phyloP scores from a whole-genome alignment of 2,329 filamentous ascomycete species.

The Plenodomus biglobosus region DNA sequence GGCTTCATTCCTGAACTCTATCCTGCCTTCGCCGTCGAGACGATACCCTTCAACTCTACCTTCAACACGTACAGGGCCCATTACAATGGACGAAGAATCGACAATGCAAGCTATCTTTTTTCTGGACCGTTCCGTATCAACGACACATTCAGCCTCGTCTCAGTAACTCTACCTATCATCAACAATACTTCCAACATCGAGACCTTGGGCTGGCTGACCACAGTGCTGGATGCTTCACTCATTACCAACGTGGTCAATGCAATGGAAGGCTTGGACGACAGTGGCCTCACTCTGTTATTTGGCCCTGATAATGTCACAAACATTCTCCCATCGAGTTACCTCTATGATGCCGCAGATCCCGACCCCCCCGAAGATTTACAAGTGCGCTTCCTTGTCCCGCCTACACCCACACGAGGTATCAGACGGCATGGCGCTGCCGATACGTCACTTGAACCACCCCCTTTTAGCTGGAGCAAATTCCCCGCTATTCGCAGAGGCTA shows the following conservation, averaged over 20 bases:
- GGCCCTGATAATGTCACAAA: conserved; percentile 70
- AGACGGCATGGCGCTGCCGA: conserved; percentile 34
- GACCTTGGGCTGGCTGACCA: conserved; percentile 80
- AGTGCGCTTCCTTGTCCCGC: conserved; percentile 40
- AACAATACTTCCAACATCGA: conserved; percentile 63
- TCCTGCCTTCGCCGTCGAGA: conserved; percentile 71
- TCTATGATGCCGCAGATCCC: conserved; percentile 27
- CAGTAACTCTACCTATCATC: conserved; percentile 77
- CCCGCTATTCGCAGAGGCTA: conserved; percentile 65
- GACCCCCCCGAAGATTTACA: conserved; percentile 25
- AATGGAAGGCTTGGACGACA: conserved; percentile 68
- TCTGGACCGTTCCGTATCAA: conserved; percentile 77
- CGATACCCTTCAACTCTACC: conserved; percentile 34
- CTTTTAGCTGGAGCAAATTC: conserved; percentile 64
- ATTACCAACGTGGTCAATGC: conserved; percentile 65
- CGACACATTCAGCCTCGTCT: conserved; percentile 71
- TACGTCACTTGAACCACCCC: conserved; percentile 22
- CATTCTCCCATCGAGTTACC: conserved; percentile 42
- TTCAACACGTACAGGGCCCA: conserved; percentile 45
- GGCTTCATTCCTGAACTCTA: conserved; percentile 75
- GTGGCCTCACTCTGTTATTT: conserved; percentile 70
- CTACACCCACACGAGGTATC: conserved; percentile 26
- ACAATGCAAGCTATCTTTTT: conserved; percentile 61
- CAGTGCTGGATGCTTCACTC: conserved; percentile 69
- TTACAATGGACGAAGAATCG: conserved; percentile 49